Conservation (phyloP, 495 filamentous ascomycete genomes). For the Umbilicaria muhlenbergii region DNA sequence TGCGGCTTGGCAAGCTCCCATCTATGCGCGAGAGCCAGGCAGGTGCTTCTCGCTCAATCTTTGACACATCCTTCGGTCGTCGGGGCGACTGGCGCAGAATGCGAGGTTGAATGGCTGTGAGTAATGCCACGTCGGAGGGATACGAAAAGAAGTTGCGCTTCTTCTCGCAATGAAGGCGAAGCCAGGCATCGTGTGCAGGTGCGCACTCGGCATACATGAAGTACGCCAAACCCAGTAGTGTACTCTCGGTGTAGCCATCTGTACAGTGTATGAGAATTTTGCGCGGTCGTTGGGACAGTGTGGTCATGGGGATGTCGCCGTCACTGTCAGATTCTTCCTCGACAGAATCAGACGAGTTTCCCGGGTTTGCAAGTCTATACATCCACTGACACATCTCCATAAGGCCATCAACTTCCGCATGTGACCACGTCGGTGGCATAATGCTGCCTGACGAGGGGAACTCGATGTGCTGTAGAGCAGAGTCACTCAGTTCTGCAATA, state of each 20-base stretch:
- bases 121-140: constrained; percentile 66
- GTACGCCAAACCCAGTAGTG: constrained; percentile 75
- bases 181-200: constrained; percentile 71
- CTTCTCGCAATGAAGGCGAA: constrained; percentile 64
- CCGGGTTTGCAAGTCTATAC: constrained; percentile 55
- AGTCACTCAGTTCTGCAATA: constrained; percentile 40
- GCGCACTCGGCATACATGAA: constrained; percentile 76
- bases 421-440: constrained; percentile 62
- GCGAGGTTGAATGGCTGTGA: constrained; percentile 58
- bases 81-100: constrained; percentile 34
- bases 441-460: constrained; percentile 91
- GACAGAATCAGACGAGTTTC: constrained; percentile 25
- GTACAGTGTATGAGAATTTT: constrained; percentile 82
- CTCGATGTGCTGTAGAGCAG: constrained; percentile 48
- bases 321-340: constrained; percentile 32
- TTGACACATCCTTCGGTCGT: constrained; percentile 11
- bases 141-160: constrained; percentile 94
- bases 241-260: constrained; percentile 92
- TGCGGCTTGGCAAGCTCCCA: constrained; percentile 75
- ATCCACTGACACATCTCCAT: constrained; percentile 82
- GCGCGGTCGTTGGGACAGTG: constrained; percentile 22
- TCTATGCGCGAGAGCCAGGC: constrained; percentile 74
- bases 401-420: constrained; percentile 65
- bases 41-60: constrained; percentile 34
- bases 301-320: constrained; percentile 38